phyloP scores from a whole-genome alignment of 139 green algal genomes.

The Zygnema cylindricum region DNA sequence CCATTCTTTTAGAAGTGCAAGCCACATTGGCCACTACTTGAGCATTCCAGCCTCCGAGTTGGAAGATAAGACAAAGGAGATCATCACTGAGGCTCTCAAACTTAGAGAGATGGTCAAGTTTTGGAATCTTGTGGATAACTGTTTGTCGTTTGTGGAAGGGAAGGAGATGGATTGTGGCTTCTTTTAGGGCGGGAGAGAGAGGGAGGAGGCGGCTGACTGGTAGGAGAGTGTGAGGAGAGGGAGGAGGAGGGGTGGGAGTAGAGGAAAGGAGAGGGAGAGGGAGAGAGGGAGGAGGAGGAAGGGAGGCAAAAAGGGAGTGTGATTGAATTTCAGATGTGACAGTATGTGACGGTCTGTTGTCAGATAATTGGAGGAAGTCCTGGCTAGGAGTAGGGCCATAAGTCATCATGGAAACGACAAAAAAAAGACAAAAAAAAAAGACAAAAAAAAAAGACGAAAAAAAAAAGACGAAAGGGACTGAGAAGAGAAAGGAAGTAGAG shows the following conservation, averaged over 20 bases:
- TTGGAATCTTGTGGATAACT: not conserved
- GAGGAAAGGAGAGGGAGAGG: slow-evolving; percentile 31
- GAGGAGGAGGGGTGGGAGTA: not conserved
- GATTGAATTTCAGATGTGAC: not conserved
- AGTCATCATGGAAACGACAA: too few species aligned
- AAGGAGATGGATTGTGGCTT: not conserved
- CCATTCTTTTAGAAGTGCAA: not conserved
- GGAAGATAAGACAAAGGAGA: not conserved
- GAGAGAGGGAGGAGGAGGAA: not conserved
- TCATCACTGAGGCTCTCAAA: not conserved
- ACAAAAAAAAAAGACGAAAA: too few species aligned
- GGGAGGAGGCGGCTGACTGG: slow-evolving; percentile 7
- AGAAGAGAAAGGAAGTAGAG: too few species aligned
- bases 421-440: too few species aligned
- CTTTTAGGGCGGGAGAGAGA: not conserved
- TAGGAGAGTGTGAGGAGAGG: slow-evolving; percentile 32
- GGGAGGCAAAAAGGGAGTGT: not conserved
- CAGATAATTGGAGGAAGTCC: too few species aligned
- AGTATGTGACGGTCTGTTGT: too few species aligned
- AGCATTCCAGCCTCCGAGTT: too few species aligned
- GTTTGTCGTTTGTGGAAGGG: not conserved
- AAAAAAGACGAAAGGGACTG: too few species aligned
- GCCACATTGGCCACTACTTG: slow-evolving; percentile 3
- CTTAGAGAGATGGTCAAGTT: not conserved
- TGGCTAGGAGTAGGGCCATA: too few species aligned